These are phyloP conservation scores for Didymosphaeria variabile DNA, from an alignment of 2,329 filamentous ascomycete genomes.

Conservation along the genomic window DNA sequence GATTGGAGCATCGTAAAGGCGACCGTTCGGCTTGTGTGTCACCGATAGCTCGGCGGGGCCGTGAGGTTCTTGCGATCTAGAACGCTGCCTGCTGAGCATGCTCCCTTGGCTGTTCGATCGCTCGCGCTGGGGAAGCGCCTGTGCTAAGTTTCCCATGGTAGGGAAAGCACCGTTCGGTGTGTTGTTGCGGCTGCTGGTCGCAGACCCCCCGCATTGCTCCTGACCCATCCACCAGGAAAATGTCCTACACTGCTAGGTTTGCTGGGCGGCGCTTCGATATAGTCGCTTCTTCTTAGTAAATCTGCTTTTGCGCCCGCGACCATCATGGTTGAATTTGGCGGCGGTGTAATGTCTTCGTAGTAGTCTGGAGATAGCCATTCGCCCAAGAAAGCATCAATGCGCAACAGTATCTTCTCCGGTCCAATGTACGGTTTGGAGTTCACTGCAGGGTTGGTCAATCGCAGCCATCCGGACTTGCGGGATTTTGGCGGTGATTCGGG, in stretches of 20 bases:
- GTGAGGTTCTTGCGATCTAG: constrained; percentile 35
- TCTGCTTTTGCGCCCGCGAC: constrained; percentile 88
- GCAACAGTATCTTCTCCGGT: constrained; percentile 60
- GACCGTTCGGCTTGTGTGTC: constrained; percentile 34
- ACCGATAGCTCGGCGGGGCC: constrained; percentile 29
- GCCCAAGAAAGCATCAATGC: constrained; percentile 90
- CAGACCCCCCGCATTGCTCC: constrained; percentile 36
- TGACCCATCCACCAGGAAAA: constrained; percentile 66
- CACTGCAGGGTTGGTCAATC: constrained; percentile 38
- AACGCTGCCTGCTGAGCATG: constrained; percentile 30
- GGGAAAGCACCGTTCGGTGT: constrained; percentile 35
- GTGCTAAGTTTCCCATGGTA: constrained; percentile 48
- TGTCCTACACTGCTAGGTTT: constrained; percentile 55
- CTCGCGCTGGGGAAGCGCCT: constrained; percentile 50
- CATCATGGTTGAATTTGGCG: constrained; percentile 87
- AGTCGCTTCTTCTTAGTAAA: constrained; percentile 77
- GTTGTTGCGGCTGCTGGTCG: constrained; percentile 22
- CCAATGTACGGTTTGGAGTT: constrained; percentile 44
- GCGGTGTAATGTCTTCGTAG: constrained; percentile 89
- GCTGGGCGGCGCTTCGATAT: constrained; percentile 57
- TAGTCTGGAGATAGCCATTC: constrained; percentile 96
- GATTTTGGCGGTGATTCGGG: not conserved
- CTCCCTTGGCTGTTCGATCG: constrained; percentile 56
- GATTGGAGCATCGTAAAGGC: constrained; percentile 74
- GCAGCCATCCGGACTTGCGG: constrained; percentile 6